Percentiles rank a stretch among this genome's conserved stretches.
Evolutionary conservation across 352 stramenopile species (phyloP).

Genomic region (Phytophthora gonapodyides): DNA sequence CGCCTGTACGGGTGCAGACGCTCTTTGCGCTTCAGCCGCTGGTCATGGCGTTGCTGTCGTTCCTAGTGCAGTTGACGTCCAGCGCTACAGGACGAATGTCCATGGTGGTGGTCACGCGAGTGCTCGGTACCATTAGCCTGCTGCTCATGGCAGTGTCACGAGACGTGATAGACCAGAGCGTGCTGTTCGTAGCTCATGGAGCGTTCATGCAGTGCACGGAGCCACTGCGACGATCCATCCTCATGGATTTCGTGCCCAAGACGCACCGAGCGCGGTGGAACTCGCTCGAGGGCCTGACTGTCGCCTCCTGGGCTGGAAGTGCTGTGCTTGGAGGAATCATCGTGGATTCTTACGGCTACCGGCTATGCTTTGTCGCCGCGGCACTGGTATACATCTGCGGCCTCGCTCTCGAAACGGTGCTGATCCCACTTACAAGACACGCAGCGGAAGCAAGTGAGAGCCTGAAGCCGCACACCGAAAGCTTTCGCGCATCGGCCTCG

Average conservation of each 20-base stretch:
- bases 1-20: slow-evolving; percentile 56
- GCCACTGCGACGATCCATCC: slow-evolving; percentile 62
- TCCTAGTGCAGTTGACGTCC: slow-evolving; percentile 51
- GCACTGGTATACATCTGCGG: slow-evolving; percentile 51
- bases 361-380: slow-evolving; percentile 66
- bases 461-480: slow-evolving; percentile 2
- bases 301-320: slow-evolving; percentile 67
- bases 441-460: slow-evolving; percentile 21
- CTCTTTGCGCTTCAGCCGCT: slow-evolving; percentile 63
- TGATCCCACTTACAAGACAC: slow-evolving; percentile 63
- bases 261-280: slow-evolving; percentile 70
- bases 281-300: slow-evolving; percentile 65
- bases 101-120: slow-evolving; percentile 51
- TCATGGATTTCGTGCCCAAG: slow-evolving; percentile 81
- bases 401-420: slow-evolving; percentile 49
- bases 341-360: slow-evolving; percentile 63
- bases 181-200: slow-evolving; percentile 56
- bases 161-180: slow-evolving; percentile 39
- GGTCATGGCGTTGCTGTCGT: slow-evolving; percentile 45
- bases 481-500: background rate
- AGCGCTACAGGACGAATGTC: slow-evolving; percentile 50
- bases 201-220: slow-evolving; percentile 68
- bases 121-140: slow-evolving; percentile 47
- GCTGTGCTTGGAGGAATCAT: slow-evolving; percentile 67
- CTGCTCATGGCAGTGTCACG: slow-evolving; percentile 50